Evolutionary conservation across 805 yeast genomes (phyloP).

Genomic region (Ogataea nonfermentans): DNA sequence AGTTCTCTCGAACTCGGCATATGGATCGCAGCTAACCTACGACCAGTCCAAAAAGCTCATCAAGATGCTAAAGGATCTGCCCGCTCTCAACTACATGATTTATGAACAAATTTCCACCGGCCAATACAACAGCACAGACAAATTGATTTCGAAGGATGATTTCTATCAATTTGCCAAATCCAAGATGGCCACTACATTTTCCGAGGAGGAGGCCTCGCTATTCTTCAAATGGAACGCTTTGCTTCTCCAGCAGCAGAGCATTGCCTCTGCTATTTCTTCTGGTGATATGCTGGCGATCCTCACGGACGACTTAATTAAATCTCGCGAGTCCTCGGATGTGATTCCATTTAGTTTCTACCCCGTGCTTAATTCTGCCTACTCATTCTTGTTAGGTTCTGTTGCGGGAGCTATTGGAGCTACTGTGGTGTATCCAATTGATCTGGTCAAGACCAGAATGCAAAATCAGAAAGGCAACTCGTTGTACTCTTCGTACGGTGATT

Average conservation of each 20-base stretch:
- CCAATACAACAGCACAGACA: slow-evolving; percentile 18
- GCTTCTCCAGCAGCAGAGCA: slow-evolving; percentile 26
- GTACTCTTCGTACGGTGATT: slow-evolving; percentile 81
- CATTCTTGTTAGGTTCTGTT: slow-evolving; percentile 85
- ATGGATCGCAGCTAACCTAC: slow-evolving; percentile 45
- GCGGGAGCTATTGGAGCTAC: slow-evolving; percentile 99
- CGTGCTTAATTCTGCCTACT: slow-evolving; percentile 82
- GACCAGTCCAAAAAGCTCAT: slow-evolving; percentile 47
- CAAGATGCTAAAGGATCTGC: slow-evolving; percentile 40
- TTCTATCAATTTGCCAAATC: slow-evolving; percentile 28
- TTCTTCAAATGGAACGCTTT: slow-evolving; percentile 37
- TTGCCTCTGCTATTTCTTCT: slow-evolving; percentile 26
- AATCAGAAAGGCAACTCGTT: slow-evolving; percentile 75
- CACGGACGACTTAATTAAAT: slow-evolving; percentile 53
- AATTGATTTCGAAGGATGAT: slow-evolving; percentile 25
- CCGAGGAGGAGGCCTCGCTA: slow-evolving; percentile 31
- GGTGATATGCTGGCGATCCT: slow-evolving; percentile 39
- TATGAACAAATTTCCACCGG: slow-evolving; percentile 29
- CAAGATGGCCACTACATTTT: slow-evolving; percentile 13
- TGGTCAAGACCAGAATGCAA: slow-evolving; percentile 96
- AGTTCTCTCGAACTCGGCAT: slow-evolving; percentile 31
- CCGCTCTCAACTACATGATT: slow-evolving; percentile 32
- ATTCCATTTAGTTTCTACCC: slow-evolving; percentile 47
- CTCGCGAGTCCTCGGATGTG: slow-evolving; percentile 44
- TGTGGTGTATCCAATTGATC: slow-evolving; percentile 92